Base-by-base conservation (phyloP, 805 yeast species). In the Metschnikowia similis region DNA sequence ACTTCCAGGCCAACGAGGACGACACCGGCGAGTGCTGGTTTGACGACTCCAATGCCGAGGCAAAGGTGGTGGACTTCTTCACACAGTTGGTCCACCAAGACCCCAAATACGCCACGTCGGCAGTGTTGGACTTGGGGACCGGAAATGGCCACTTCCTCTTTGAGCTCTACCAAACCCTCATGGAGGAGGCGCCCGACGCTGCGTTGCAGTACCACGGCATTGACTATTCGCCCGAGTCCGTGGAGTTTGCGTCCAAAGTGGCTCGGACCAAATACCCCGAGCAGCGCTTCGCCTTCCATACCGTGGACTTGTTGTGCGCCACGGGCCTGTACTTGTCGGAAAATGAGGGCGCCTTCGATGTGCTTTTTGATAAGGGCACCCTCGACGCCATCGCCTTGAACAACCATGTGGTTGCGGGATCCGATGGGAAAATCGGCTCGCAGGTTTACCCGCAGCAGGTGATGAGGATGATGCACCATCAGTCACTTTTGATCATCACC, bases 1-100 rank as follows among this genome's bases (percentile, higher is more conserved):
- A 92, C 67, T 92, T 87, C 60, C 66, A 73, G 36, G 80, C 80
- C 29, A 87, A 92, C 63, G 82, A 86, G 14, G 77, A 85, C 16
- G 97, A 94, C 64, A 84, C 90, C 0, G 99, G 99, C 1, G 98
- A 94, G 66, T 81, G 91, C 65, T 94, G 99, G 99, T 94, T 94
- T 66, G 83, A 87, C 56, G 99, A 94, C 61, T 85, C 87, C n/a
- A 90, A 86, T 60, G 98, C 99, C 0, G 98, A 92, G 62, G 76
- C 75, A 51, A 85, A 83, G 62, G 85, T 94, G 82, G 76, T 87
- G n/a, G 81, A 81, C 44, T 91, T 85, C 59, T 64, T 92, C 6
- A 68, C 75, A 14, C 81, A 81, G 4, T 56, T 58, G 21, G 35
- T 49, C 7, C 50, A 52, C 8, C 53, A 56, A 13, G 48, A 58